Conservation (phyloP, 805 yeast genomes). For the Metschnikowia anglica region DNA sequence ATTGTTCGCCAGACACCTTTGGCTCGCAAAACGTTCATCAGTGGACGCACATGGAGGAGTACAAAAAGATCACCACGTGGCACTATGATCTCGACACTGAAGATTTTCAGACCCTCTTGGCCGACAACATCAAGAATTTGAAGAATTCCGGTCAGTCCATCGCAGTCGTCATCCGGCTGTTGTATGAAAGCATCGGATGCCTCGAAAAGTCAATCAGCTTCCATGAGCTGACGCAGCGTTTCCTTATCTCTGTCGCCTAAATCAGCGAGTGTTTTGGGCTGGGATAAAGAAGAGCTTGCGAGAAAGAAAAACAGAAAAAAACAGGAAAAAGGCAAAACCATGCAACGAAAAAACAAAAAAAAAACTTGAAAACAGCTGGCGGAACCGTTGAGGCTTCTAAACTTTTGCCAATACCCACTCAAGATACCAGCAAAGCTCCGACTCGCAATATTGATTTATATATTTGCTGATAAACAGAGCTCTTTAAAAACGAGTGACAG, state of each 20-base stretch:
- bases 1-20: background rate
- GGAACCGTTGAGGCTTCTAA: background rate
- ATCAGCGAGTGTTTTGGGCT: no score
- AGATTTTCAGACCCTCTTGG: slow-evolving; percentile 5
- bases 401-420: no score
- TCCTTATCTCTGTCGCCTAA: no score
- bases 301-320: no score
- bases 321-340: no score
- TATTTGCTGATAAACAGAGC: background rate
- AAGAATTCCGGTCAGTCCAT: background rate
- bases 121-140: slow-evolving; percentile 2
- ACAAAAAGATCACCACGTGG: slow-evolving; percentile 5
- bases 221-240: background rate
- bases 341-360: no score
- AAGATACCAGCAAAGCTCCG: background rate
- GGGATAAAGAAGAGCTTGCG: no score
- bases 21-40: slow-evolving; percentile 1
- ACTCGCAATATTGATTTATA: background rate
- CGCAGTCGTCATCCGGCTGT: background rate
- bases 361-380: no score
- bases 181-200: background rate
- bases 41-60: slow-evolving; percentile 7
- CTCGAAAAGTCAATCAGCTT: background rate
- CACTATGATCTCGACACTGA: background rate
- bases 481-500: background rate